These are phyloP conservation scores for Metschnikowia arizonensis DNA, from an alignment of 805 yeast genomes.

Conservation along the genomic window DNA sequence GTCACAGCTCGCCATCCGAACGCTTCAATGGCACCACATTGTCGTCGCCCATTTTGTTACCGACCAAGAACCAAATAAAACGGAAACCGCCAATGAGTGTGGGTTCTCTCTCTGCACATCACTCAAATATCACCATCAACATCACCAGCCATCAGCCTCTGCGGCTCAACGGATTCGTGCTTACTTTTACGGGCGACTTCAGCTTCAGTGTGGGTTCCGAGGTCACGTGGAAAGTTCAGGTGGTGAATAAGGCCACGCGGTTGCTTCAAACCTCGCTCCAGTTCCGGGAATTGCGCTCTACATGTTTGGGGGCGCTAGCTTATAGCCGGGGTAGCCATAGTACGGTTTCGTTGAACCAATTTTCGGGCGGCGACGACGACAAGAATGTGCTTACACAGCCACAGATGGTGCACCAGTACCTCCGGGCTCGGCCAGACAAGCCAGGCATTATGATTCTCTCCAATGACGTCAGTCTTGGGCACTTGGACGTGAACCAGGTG, in stretches of 20 bases:
- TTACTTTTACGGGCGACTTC: conserved; percentile 53
- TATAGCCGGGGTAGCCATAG: background rate
- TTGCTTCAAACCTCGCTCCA: conserved; percentile 49
- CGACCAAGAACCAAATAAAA: background rate
- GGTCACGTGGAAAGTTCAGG: conserved; percentile 61
- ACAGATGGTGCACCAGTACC: conserved; percentile 32
- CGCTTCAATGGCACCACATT: background rate
- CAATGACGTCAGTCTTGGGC: conserved; percentile 63
- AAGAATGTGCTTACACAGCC: conserved; percentile 15
- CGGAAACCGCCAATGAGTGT: conserved; percentile 5
- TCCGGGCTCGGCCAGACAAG: conserved; percentile 36
- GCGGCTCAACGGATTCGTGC: conserved; percentile 34
- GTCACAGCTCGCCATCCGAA: conserved; percentile 3
- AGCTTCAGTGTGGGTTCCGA: conserved; percentile 56
- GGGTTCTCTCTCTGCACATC: conserved; percentile 14
- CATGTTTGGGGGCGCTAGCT: background rate
- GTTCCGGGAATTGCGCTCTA: conserved; percentile 16
- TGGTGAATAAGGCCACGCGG: conserved; percentile 55
- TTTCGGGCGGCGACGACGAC: conserved; percentile 4
- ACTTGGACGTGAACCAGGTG: conserved; percentile 56
- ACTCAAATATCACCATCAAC: conserved; percentile 36
- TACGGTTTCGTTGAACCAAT: background rate
- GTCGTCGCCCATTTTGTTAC: conserved; percentile 10
- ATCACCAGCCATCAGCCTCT: conserved; percentile 27
- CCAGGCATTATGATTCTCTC: conserved; percentile 60